These are phyloP conservation scores for Suhomyces vadensis DNA, from an alignment of 805 yeast genomes.

Conservation along the genomic window DNA sequence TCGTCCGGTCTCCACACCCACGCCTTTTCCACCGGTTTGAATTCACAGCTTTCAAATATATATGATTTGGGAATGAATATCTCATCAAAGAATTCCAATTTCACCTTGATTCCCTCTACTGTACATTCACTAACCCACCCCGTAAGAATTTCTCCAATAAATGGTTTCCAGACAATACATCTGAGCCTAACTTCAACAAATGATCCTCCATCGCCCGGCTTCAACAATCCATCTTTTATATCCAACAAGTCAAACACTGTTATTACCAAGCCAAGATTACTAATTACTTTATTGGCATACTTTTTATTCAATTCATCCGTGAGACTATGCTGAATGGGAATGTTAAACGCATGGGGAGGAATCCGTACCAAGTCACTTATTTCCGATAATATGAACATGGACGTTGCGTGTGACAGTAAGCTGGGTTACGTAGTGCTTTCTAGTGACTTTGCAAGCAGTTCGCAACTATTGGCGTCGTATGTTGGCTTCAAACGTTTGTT, in stretches of 20 bases:
- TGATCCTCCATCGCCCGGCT: conserved; percentile 93
- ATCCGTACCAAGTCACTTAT: conserved; percentile 83
- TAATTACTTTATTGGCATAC: conserved; percentile 82
- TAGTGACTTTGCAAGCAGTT: too few relatives aligned
- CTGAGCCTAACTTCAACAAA: conserved; percentile 75
- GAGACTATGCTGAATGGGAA: conserved; percentile 71
- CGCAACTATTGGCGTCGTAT: neutral
- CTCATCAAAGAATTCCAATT: conserved; percentile 88
- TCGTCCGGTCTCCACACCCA: conserved; percentile 92
- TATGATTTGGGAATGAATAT: conserved; percentile 82
- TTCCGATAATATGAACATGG: conserved; percentile 83
- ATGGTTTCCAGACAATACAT: conserved; percentile 85
- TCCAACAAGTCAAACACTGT: conserved; percentile 79
- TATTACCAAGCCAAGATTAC: conserved; percentile 80
- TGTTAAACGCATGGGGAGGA: conserved; percentile 80
- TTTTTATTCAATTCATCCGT: conserved; percentile 80
- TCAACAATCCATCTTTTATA: conserved; percentile 85
- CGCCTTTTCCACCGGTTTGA: conserved; percentile 75
- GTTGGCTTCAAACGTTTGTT: neutral
- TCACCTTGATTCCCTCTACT: conserved; percentile 81
- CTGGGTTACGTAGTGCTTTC: neutral
- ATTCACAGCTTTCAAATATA: conserved; percentile 76
- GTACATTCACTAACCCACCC: conserved; percentile 94
- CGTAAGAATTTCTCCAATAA: conserved; percentile 86
- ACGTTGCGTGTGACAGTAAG: neutral